Base-by-base conservation (phyloP, 176 grass and related monocot species). In the Secale cereale region DNA sequence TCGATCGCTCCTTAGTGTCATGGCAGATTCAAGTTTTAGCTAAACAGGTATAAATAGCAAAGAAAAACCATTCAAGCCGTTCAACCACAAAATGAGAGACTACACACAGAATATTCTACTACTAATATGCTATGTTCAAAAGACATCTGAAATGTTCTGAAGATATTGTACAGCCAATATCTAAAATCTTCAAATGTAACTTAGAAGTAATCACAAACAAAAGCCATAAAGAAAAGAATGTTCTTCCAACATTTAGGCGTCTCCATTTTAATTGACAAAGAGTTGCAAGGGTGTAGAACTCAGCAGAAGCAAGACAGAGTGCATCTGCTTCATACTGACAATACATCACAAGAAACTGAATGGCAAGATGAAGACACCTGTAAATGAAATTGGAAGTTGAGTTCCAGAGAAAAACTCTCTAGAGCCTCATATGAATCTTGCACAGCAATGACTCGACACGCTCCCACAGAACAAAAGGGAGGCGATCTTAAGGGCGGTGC, bases 401-500 rank as follows among this genome's bases (percentile, higher is more conserved):
- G 70, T 23, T 32, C 73, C 76, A 90, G 83, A 89, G 91, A 90
- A 94, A 33, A 87, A 94, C 84, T 91, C 88, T 81, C 63, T 81
- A 15, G 54, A 39, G 16, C n/a, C 25, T 64, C 16, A 46, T 22
- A 26, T 91, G 37, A 62, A 70, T 97, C 26, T 92, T 63, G 92
- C 85, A 76, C 72, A 46, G 88, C 83, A 82, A 95, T 92, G 78
- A 88, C 86, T 94, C 81, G 29, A 94, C 83, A 91, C 46, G 36
- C 86, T 91, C 87, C 88, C 81, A 92, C 60, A 61, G 50, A 82
- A 86, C 64, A 72, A 68, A 70, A 87, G 85, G 69, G 76, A 97
- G 82, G 81, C 65, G 35, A 93, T 91, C 82, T 91, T 96, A 93
- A 96, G 84, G 74, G 84, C 74, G 45, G 83, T 59, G 86, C 84